phyloP scores from a whole-genome alignment of 78 protist species.

The Trichosphaerium sp. region DNA sequence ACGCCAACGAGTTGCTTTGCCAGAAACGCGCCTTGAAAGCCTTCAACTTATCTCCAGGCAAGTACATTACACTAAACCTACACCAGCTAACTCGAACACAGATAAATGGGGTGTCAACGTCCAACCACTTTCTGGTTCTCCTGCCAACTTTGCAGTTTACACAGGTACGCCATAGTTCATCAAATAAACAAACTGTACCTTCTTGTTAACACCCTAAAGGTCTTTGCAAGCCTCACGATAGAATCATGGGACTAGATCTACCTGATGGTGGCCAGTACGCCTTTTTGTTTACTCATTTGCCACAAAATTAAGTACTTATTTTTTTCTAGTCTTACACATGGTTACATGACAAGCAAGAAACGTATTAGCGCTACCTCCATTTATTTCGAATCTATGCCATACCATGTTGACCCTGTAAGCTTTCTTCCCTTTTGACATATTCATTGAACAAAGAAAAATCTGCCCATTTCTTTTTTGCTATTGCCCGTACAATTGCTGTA shows the following conservation, averaged over 20 bases:
- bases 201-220: no score
- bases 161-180: no score
- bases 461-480: no score
- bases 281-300: no score
- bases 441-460: not conserved
- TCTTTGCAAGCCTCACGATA: conserved; percentile 91
- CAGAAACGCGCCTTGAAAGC: conserved; percentile 89
- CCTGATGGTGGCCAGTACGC: conserved; percentile 95
- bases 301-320: no score
- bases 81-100: no score
- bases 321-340: conserved; percentile 84
- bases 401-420: conserved; percentile 70
- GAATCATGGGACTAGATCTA: conserved; percentile 97
- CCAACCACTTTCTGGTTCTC: conserved; percentile 85
- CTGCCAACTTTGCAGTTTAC: conserved; percentile 94
- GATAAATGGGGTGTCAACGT: conserved; percentile 99
- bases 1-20: conserved; percentile 79
- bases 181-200: no score
- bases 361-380: conserved; percentile 85
- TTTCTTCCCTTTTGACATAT: no score
- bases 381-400: conserved; percentile 97
- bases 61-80: no score
- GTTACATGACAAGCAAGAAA: conserved; percentile 90
- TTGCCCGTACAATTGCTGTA: no score
- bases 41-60: no score